Conservation (phyloP, 148 eudicot genomes). For the Amaranthus cruentus region DNA sequence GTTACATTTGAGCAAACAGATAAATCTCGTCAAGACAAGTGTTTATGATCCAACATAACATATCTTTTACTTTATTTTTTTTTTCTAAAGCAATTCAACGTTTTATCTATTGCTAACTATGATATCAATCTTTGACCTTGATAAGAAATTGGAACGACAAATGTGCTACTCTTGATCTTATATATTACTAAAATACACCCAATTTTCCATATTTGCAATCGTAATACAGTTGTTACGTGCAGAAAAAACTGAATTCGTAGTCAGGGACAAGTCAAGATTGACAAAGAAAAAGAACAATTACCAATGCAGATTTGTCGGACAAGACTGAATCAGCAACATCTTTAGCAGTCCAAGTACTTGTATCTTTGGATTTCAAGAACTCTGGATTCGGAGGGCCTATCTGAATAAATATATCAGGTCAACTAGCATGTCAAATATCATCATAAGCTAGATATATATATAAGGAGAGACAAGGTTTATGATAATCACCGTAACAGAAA, state of each 20-base stretch:
- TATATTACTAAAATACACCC: background rate
- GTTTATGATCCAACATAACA: background rate
- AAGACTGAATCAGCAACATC: slow-evolving; percentile 95
- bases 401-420: slow-evolving; percentile 48
- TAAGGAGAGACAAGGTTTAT: slow-evolving; percentile 11
- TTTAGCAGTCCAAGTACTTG: slow-evolving; percentile 74
- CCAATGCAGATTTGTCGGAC: slow-evolving; percentile 95
- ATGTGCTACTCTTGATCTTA: background rate
- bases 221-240: background rate
- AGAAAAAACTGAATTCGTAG: background rate
- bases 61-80: background rate
- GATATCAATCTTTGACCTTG: background rate
- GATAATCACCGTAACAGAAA: slow-evolving; percentile 77
- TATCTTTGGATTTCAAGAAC: slow-evolving; percentile 79
- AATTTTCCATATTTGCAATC: background rate
- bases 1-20: background rate
- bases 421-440: slow-evolving; percentile 3
- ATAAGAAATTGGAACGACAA: background rate
- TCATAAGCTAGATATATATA: background rate
- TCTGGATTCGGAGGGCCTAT: slow-evolving; percentile 90
- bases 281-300: slow-evolving; percentile 27
- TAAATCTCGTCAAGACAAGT: background rate
- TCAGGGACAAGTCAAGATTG: background rate
- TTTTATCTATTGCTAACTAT: background rate
- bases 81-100: background rate